phyloP scores from a whole-genome alignment of 75 land plant species.

The Larix kaempferi region DNA sequence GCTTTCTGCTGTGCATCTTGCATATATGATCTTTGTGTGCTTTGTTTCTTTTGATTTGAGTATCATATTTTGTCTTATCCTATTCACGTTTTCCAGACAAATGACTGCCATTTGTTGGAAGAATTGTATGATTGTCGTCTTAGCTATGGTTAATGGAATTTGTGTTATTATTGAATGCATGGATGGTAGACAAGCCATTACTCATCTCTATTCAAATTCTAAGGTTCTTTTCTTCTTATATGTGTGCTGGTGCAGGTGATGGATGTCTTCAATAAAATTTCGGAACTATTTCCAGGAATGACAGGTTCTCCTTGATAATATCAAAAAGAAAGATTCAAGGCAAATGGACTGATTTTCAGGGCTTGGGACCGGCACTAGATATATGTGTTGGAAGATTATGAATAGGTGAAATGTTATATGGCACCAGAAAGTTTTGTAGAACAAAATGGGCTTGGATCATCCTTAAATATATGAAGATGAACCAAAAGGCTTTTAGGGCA shows the following conservation, averaged over 20 bases:
- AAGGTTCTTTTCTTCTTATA: background rate
- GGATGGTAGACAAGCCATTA: background rate
- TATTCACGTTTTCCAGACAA: no score
- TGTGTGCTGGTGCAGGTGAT: slow-evolving; percentile 59
- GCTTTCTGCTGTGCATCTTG: no score
- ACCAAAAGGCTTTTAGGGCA: slow-evolving; percentile 1
- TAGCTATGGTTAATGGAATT: background rate
- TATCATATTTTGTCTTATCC: no score
- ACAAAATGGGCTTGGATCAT: slow-evolving; percentile 2
- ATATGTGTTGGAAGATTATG: background rate
- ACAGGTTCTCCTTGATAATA: slow-evolving; percentile 22
- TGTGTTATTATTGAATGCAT: background rate
- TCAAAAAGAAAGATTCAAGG: background rate
- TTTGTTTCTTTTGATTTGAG: no score
- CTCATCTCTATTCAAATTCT: background rate
- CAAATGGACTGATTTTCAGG: slow-evolving; percentile 5
- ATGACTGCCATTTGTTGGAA: no score
- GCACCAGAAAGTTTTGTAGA: background rate
- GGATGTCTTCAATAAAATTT: slow-evolving; percentile 90
- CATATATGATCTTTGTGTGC: no score
- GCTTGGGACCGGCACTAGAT: background rate
- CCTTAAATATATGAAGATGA: background rate
- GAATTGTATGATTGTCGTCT: no score
- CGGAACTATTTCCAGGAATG: slow-evolving; percentile 91
- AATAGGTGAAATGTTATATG: background rate